A percentile compares a stretch with the other conserved stretches of the same genome.
These are phyloP conservation scores for Sordariomycetes sp. DNA, from an alignment of 2,329 filamentous ascomycete genomes.

Conservation along the genomic window DNA sequence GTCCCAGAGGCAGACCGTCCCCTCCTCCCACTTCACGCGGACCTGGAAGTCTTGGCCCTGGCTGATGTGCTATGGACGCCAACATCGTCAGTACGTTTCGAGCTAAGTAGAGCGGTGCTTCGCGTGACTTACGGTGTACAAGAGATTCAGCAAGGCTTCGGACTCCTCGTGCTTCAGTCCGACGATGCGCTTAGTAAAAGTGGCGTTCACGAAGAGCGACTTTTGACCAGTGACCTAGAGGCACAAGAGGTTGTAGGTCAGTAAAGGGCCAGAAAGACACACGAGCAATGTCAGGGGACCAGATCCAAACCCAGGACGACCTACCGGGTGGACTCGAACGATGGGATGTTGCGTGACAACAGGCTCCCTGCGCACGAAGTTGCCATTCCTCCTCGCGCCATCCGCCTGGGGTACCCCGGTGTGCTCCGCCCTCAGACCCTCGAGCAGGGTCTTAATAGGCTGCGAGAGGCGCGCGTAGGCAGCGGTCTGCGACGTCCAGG, in stretches of 20 bases:
- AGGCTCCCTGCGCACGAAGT: conserved; percentile 45
- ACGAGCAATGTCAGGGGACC: neutral
- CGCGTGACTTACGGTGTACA: conserved; percentile 32
- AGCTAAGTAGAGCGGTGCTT: no score
- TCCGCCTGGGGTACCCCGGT: conserved; percentile 25
- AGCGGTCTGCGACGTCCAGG: conserved; percentile 23
- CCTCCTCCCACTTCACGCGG: conserved; percentile 52
- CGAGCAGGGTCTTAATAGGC: conserved; percentile 22
- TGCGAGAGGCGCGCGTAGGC: conserved; percentile 24
- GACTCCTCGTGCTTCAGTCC: conserved; percentile 82
- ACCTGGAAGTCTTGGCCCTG: conserved; percentile 56
- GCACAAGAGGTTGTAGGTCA: no score
- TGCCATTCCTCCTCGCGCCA: conserved; percentile 18
- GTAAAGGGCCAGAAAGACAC: no score
- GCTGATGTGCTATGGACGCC: conserved; percentile 24
- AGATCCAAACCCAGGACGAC: conserved; percentile 14
- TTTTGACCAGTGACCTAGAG: conserved; percentile 14
- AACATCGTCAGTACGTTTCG: neutral
- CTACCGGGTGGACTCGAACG: conserved; percentile 55
- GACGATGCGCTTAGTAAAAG: conserved; percentile 64
- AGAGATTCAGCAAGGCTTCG: conserved; percentile 62
- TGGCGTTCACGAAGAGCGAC: conserved; percentile 16
- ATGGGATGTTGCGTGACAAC: conserved; percentile 55
- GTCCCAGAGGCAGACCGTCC: conserved; percentile 60
- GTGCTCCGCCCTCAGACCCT: conserved; percentile 25